These are phyloP conservation scores for Fusarium equiseti DNA, from an alignment of 2,329 filamentous ascomycete species.

Conservation along the genomic window DNA sequence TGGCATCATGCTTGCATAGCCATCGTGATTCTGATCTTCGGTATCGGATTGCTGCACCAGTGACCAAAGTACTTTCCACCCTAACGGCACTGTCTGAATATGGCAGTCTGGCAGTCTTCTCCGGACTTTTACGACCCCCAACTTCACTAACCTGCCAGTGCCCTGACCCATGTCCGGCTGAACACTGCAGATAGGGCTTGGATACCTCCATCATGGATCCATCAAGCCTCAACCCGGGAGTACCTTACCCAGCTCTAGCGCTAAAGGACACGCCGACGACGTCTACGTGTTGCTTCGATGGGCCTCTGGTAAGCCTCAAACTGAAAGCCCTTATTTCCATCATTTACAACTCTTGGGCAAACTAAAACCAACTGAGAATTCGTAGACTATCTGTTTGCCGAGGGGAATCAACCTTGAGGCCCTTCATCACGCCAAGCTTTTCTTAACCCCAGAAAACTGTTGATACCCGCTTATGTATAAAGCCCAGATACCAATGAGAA, in stretches of 20 bases:
- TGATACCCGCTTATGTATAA: constrained; percentile 22
- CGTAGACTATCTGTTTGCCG: not conserved
- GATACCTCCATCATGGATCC: constrained; percentile 6
- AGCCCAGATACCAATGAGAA: constrained; percentile 1
- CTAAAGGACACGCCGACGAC: not conserved
- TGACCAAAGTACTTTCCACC: constrained; percentile 4
- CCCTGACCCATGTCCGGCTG: constrained; percentile 25
- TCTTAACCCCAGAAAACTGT: constrained; percentile 13
- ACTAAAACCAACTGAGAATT: not conserved
- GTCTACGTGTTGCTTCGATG: not conserved
- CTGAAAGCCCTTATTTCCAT: not conserved
- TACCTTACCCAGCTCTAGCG: constrained; percentile 3
- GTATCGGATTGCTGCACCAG: constrained; percentile 1
- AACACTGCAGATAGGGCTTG: constrained; percentile 15
- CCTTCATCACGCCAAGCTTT: constrained; percentile 30
- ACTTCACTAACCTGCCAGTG: not conserved
- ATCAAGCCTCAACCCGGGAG: not conserved
- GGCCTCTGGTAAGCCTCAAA: not conserved
- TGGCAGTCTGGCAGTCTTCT: constrained; percentile 20
- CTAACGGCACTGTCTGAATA: not conserved
- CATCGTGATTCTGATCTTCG: constrained; percentile 13
- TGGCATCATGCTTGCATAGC: constrained; percentile 21
- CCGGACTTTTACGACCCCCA: constrained; percentile 31
- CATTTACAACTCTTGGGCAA: not conserved
- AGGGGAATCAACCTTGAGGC: constrained; percentile 13